Evolutionary conservation across 1,139 yeast genomes (phyloP).

Genomic region (Blastobotrys persicus): DNA sequence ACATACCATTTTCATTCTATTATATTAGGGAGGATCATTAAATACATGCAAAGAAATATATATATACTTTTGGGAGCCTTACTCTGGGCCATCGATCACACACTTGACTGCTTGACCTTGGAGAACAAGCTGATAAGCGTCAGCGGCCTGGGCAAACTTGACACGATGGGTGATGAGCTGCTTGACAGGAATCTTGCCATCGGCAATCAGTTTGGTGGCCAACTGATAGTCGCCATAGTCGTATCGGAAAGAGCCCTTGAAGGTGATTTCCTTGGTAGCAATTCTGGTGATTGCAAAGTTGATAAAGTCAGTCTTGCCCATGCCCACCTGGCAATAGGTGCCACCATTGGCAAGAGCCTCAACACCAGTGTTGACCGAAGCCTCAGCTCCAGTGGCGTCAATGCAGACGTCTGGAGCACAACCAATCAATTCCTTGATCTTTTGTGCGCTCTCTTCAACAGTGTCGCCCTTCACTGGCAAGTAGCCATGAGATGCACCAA

Average conservation of each 20-base stretch:
- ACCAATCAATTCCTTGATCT: constrained; percentile 37
- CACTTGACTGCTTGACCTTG: constrained; percentile 57
- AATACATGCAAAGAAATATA: constrained; percentile 7
- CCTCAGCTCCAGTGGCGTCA: constrained; percentile 68
- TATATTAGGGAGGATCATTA: background rate
- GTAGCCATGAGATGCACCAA: constrained; percentile 25
- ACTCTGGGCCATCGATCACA: constrained; percentile 50
- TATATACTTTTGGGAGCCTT: constrained; percentile 3
- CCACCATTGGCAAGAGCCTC: constrained; percentile 59
- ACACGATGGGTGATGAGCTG: constrained; percentile 74
- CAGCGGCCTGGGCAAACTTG: constrained; percentile 67
- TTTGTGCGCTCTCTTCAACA: constrained; percentile 38
- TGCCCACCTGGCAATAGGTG: constrained; percentile 69
- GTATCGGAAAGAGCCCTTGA: constrained; percentile 81
- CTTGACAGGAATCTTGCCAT: constrained; percentile 61
- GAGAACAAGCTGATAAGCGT: constrained; percentile 70
- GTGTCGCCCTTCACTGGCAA: constrained; percentile 27
- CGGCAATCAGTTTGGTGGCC: constrained; percentile 62
- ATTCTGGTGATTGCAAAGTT: constrained; percentile 71
- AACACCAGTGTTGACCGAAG: constrained; percentile 64
- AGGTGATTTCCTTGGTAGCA: constrained; percentile 63
- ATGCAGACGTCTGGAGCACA: constrained; percentile 57
- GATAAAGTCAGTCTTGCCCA: constrained; percentile 57
- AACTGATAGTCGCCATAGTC: constrained; percentile 73
- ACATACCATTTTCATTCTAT: background rate